Percentiles rank a stretch among this genome's conserved stretches.
phyloP scores from a whole-genome alignment of 345 rosid species.

The Balakata baccata region DNA sequence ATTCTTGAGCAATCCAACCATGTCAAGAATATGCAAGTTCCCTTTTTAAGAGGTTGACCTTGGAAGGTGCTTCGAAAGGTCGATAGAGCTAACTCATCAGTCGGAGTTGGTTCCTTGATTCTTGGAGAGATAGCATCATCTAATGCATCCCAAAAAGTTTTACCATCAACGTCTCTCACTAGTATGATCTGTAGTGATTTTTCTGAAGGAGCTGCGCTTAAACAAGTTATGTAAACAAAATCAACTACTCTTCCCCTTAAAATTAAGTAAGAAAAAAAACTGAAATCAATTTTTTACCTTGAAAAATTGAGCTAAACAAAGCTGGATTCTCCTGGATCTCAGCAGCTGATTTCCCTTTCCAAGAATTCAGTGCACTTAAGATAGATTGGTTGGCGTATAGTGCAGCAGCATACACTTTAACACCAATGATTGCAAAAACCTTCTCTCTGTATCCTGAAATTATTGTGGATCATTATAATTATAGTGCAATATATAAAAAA shows the following conservation, averaged over 20 bases:
- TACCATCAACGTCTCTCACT: conserved; percentile 90
- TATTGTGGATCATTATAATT: conserved; percentile 8
- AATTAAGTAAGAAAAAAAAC: background rate
- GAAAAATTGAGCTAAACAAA: conserved; percentile 48
- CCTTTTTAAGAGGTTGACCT: conserved; percentile 65
- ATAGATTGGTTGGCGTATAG: conserved; percentile 53
- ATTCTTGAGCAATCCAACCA: conserved; percentile 66
- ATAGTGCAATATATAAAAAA: background rate
- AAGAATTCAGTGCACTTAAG: conserved; percentile 35
- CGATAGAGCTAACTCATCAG: conserved; percentile 61
- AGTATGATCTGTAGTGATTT: conserved; percentile 78
- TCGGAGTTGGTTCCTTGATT: conserved; percentile 47
- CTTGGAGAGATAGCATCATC: conserved; percentile 74
- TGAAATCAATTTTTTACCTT: conserved; percentile 34
- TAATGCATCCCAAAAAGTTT: conserved; percentile 91
- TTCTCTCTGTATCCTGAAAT: conserved; percentile 82
- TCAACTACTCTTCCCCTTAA: background rate
- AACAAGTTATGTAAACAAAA: conserved; percentile 1
- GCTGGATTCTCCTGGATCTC: conserved; percentile 53
- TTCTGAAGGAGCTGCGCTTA: conserved; percentile 52
- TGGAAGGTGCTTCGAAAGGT: conserved; percentile 63
- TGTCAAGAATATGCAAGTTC: conserved; percentile 65
- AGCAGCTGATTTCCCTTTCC: conserved; percentile 55
- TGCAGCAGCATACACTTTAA: conserved; percentile 87
- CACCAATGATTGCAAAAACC: conserved; percentile 74